Percentiles rank a stretch among this genome's conserved stretches.
Conservation (phyloP, 495 filamentous ascomycete genomes). For the Parathielavia hyrcaniae region DNA sequence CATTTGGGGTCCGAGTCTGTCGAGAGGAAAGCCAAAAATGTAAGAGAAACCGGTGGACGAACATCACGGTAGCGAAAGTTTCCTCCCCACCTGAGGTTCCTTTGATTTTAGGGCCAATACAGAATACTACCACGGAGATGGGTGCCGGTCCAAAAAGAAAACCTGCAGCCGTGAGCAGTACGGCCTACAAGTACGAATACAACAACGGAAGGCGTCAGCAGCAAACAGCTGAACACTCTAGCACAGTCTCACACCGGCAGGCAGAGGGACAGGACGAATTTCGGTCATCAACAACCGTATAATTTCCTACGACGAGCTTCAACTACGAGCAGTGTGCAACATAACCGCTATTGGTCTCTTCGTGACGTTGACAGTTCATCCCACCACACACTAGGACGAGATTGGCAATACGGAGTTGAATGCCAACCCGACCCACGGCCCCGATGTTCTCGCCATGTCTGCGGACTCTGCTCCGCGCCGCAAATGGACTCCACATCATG, state of each 20-base stretch:
- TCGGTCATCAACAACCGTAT: too few relatives aligned
- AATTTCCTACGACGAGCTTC: too few relatives aligned
- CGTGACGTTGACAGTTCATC: too few relatives aligned
- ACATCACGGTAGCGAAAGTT: not conserved
- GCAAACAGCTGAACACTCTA: too few relatives aligned
- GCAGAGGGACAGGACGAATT: too few relatives aligned
- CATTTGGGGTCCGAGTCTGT: not conserved
- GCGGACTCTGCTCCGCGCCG: slow-evolving; percentile 6
- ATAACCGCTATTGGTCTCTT: not conserved
- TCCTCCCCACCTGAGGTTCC: too few relatives aligned
- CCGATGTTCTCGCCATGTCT: slow-evolving; percentile 8
- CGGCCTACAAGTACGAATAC: not conserved
- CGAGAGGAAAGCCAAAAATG: not conserved
- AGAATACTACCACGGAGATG: not conserved
- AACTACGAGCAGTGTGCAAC: too few relatives aligned
- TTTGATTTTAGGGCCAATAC: too few relatives aligned
- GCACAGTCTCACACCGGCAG: too few relatives aligned
- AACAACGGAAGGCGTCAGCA: not conserved
- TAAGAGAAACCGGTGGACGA: not conserved
- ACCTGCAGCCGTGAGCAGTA: not conserved
- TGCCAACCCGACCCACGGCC: not conserved
- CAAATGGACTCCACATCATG: not conserved
- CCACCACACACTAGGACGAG: too few relatives aligned
- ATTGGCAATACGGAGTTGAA: too few relatives aligned
- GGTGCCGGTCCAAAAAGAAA: not conserved